These are phyloP conservation scores for Phycomyces blakesleeanus DNA, from an alignment of 192 early-diverging fungal genomes.

Conservation along the genomic window DNA sequence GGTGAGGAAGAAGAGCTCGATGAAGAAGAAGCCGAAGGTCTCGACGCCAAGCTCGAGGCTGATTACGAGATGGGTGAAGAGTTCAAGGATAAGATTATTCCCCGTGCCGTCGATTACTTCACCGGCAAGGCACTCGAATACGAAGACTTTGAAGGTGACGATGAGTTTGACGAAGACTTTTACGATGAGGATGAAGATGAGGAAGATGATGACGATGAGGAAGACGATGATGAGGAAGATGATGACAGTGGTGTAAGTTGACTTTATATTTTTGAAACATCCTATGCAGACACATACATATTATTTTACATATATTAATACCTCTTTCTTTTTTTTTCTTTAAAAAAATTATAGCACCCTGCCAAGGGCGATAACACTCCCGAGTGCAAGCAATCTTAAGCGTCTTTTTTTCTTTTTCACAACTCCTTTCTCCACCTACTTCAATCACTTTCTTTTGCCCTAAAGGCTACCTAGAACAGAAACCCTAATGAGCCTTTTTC, in stretches of 20 bases:
- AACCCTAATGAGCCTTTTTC: background rate
- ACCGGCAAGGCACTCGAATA: slow-evolving; percentile 94
- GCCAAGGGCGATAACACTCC: slow-evolving; percentile 53
- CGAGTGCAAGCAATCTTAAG: slow-evolving; percentile 52
- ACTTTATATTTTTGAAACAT: background rate
- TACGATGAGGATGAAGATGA: slow-evolving; percentile 58
- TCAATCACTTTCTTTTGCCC: too few relatives aligned
- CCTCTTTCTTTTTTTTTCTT: too few relatives aligned
- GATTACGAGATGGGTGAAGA: slow-evolving; percentile 95
- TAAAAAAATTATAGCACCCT: slow-evolving; percentile 33
- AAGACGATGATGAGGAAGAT: slow-evolving; percentile 64
- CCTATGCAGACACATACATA: too few relatives aligned
- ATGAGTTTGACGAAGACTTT: slow-evolving; percentile 43
- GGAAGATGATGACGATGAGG: slow-evolving; percentile 51
- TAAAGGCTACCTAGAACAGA: too few relatives aligned
- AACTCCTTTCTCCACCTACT: too few relatives aligned
- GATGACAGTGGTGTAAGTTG: slow-evolving; percentile 58
- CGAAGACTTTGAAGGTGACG: slow-evolving; percentile 61
- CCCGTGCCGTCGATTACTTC: slow-evolving; percentile 97
- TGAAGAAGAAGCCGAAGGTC: slow-evolving; percentile 69
- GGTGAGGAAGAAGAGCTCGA: slow-evolving; percentile 73
- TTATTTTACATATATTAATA: too few relatives aligned
- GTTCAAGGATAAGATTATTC: slow-evolving; percentile 97
- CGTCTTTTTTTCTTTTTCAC: too few relatives aligned
- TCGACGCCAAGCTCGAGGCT: slow-evolving; percentile 82